Evolutionary conservation across 257 asterid species (phyloP).

Genomic region (Scutellaria baicalensis): DNA sequence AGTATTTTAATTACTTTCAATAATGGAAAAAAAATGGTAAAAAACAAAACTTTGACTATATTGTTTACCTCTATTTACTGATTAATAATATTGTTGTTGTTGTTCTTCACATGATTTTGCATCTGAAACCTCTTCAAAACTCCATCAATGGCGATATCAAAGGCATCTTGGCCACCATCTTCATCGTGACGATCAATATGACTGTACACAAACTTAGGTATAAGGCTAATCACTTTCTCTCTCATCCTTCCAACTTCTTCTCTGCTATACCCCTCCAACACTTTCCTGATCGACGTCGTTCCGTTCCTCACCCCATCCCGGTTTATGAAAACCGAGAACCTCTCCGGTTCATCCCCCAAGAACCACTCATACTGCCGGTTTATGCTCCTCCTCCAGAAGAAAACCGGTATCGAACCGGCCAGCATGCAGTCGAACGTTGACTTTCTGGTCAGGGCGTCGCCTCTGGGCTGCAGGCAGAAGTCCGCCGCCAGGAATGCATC

Average conservation of each 20-base stretch:
- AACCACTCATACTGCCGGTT: constrained; percentile 42
- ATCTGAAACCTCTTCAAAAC: constrained; percentile 32
- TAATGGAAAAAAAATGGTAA: not conserved
- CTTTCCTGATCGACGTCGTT: constrained; percentile 26
- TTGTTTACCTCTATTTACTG: not conserved
- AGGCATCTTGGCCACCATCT: constrained; percentile 28
- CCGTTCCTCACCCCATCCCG: constrained; percentile 34
- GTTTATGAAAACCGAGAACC: constrained; percentile 44
- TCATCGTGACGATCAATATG: constrained; percentile 5
- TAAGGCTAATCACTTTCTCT: constrained; percentile 29
- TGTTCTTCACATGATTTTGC: not conserved
- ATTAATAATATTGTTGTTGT: not conserved
- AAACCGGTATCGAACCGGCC: constrained; percentile 65
- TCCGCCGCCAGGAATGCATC: constrained; percentile 42
- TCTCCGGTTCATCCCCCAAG: constrained; percentile 28
- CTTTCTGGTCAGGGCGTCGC: constrained; percentile 40
- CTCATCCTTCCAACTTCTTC: constrained; percentile 40
- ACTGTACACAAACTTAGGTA: constrained; percentile 34
- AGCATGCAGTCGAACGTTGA: constrained; percentile 62
- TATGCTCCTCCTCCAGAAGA: constrained; percentile 50
- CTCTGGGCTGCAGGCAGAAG: constrained; percentile 57
- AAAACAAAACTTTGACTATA: not conserved
- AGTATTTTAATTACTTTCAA: no score
- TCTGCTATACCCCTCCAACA: constrained; percentile 36
- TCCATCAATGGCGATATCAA: constrained; percentile 47